phyloP scores from a whole-genome alignment of 768 basidiomycete genomes.

The Tulasnella sp. region DNA sequence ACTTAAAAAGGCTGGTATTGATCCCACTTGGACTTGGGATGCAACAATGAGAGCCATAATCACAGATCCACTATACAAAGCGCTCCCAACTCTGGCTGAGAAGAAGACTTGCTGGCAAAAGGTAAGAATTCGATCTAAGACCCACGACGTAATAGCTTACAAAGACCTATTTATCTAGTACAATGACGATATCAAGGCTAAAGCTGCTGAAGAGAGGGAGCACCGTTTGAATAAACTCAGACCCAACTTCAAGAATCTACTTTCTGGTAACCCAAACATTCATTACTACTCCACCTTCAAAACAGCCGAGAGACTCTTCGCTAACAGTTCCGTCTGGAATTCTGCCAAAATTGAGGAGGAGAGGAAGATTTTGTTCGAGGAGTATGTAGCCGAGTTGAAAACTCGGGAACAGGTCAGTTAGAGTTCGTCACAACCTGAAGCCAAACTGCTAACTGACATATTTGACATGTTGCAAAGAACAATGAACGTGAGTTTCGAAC shows the following conservation, averaged over 20 bases:
- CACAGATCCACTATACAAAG: conserved; percentile 94
- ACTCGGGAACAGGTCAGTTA: too few species aligned
- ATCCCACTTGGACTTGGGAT: conserved; percentile 94
- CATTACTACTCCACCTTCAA: conserved; percentile 85
- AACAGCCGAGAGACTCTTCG: conserved; percentile 77
- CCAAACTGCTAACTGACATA: conserved; percentile 1
- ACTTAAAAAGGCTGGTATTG: conserved; percentile 77
- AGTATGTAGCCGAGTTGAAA: conserved; percentile 76
- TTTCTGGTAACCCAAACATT: conserved; percentile 75
- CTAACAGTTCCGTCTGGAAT: conserved; percentile 83
- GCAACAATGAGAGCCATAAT: conserved; percentile 96
- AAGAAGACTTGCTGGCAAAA: conserved; percentile 92
- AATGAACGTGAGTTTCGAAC: conserved; percentile 63
- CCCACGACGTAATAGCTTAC: background rate
- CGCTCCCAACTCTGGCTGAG: conserved; percentile 83
- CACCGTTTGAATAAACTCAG: conserved; percentile 71
- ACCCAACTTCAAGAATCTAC: conserved; percentile 69
- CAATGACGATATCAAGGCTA: conserved; percentile 57
- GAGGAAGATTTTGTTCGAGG: conserved; percentile 77
- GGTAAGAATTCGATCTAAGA: conserved; percentile 33
- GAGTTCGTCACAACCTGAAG: too few species aligned
- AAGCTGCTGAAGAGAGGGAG: conserved; percentile 79
- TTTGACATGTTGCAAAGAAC: conserved; percentile 43
- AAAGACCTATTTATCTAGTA: conserved; percentile 37
- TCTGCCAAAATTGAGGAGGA: conserved; percentile 77